Evolutionary conservation across 345 rosid genomes (phyloP), one percentile per base, ranked within the genome.

Genomic region (Rubroshorea leprosula): DNA sequence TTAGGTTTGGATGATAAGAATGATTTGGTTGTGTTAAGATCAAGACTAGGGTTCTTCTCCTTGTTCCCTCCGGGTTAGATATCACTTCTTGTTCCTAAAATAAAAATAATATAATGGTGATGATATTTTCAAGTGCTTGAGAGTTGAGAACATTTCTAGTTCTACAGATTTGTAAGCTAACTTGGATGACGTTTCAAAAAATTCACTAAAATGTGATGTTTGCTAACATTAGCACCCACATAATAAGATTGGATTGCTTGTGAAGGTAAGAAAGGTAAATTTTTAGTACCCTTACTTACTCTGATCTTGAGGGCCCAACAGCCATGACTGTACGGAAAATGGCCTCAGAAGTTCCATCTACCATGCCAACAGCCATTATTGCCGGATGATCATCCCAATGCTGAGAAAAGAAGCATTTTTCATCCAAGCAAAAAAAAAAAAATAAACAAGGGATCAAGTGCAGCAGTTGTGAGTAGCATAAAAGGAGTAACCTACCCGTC

Each of bases 311-410:
- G 17, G 88, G 78, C 61, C 90, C 95, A 55, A 87, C 83, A 61
- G 97, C 87, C 95, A 87, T 85, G 12, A 94, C 76, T 1, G 84
- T 70, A 35, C 63, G 77, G 67, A 87, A 94, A 68, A 94, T 80
- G 66, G 86, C 83, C 66, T 90, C 99, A 25, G 95, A 80, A 63
- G 86, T 72, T 56, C 90, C 97, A 54, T 87, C 82, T 55, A 85
- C 82, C 49, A 80, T 74, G n/a, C 99, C 95, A 62, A 94, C 99
- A 0, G 96, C 97, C 97, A 94, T 94, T 60, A 90, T 74, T 67
- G 96, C 99, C 0, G 96, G 89, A 58, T 94, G 79, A 72, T 83
- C 84, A 66, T 83, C 96, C 97, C 99, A 94, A 51, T 74, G 82
- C 95, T 87, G 75, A 68, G 46, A 57, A 41, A 20, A 76, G 46